phyloP scores from a whole-genome alignment of 176 grass and related monocot genomes.

The Elaeis guineensis region DNA sequence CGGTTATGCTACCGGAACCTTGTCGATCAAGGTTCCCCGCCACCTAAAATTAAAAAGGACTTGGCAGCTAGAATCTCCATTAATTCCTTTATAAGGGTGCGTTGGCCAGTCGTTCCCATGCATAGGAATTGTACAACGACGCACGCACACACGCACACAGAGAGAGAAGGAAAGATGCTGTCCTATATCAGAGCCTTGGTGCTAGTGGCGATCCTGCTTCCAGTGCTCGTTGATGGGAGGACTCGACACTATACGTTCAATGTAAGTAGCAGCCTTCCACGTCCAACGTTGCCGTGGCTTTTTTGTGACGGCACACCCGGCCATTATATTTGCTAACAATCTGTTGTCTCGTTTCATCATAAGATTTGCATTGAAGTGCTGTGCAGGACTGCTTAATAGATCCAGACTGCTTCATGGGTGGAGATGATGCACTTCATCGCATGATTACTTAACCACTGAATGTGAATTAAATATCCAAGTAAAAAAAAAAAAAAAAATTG shows the following conservation, averaged over 20 bases:
- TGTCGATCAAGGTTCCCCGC: constrained; percentile 41
- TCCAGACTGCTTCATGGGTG: no score
- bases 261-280: constrained; percentile 23
- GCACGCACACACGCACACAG: background rate
- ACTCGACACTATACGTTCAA: constrained; percentile 69
- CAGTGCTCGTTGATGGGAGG: constrained; percentile 19
- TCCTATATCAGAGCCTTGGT: background rate
- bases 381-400: no score
- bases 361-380: no score
- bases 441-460: no score
- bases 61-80: constrained; percentile 46
- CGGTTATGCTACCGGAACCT: constrained; percentile 38
- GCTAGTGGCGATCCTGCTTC: constrained; percentile 33
- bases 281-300: no score
- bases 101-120: constrained; percentile 24
- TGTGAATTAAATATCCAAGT: no score
- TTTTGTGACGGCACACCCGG: no score
- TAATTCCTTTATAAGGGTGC: constrained; percentile 32
- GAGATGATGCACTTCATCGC: no score
- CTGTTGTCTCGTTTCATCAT: no score
- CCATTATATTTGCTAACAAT: no score
- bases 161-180: no score
- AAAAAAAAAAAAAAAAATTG: no score
- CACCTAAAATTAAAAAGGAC: constrained; percentile 75
- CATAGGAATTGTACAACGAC: background rate